phyloP scores from a whole-genome alignment of 2,329 filamentous ascomycete genomes.

The Alternaria postmessia region DNA sequence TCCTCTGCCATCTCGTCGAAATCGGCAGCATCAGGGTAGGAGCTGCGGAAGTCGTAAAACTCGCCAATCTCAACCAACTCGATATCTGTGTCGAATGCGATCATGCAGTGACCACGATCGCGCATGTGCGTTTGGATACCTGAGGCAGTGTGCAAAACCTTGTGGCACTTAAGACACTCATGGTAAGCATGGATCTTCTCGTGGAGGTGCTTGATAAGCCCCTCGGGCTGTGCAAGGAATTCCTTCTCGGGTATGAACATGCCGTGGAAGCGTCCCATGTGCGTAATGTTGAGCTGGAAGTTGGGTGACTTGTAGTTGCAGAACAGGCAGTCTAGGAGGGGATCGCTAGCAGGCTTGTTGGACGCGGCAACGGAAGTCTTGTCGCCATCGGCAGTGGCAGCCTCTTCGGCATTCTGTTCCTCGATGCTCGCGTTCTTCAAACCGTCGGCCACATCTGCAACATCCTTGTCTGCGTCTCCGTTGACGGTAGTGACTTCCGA shows the following conservation, averaged over 20 bases:
- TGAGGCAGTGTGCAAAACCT: conserved; percentile 77
- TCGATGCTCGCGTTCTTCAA: conserved; percentile 70
- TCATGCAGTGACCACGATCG: conserved; percentile 96
- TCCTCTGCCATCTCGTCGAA: conserved; percentile 60
- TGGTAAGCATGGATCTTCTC: conserved; percentile 80
- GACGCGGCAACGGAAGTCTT: conserved; percentile 38
- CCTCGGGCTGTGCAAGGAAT: conserved; percentile 83
- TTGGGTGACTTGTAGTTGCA: conserved; percentile 87
- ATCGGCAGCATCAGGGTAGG: conserved; percentile 83
- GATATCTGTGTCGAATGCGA: conserved; percentile 85
- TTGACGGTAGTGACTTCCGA: conserved; percentile 63
- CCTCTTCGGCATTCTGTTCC: conserved; percentile 46
- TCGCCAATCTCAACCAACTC: conserved; percentile 95
- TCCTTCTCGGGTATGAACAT: conserved; percentile 94
- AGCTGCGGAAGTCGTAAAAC: conserved; percentile 95
- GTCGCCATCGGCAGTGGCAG: conserved; percentile 56
- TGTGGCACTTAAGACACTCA: conserved; percentile 89
- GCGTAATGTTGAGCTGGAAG: conserved; percentile 76
- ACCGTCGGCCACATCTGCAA: conserved; percentile 78
- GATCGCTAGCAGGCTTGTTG: conserved; percentile 46
- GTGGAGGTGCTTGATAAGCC: conserved; percentile 79
- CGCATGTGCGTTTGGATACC: conserved; percentile 97
- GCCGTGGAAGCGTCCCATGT: conserved; percentile 93
- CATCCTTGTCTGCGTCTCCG: conserved; percentile 75
- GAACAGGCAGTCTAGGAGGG: conserved; percentile 75